These are phyloP conservation scores for Tuber calosporum DNA, from an alignment of 495 filamentous ascomycete genomes.

Conservation along the genomic window DNA sequence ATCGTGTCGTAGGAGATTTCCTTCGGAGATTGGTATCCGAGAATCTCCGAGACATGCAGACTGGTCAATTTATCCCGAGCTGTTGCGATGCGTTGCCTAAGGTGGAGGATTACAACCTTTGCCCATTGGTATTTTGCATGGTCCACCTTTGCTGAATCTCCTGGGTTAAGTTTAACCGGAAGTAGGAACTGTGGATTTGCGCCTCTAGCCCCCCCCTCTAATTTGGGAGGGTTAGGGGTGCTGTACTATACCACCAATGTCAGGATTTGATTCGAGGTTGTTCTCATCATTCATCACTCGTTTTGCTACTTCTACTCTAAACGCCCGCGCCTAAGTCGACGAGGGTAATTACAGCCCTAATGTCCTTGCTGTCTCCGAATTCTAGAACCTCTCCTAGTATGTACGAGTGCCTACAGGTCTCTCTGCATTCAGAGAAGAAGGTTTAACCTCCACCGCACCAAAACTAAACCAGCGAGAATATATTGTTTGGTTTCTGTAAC, in stretches of 20 bases:
- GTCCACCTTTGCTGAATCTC: neutral
- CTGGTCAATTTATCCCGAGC: no score
- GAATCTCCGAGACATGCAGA: neutral
- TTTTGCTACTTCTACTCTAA: neutral
- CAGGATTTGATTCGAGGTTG: neutral
- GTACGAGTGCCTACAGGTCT: neutral
- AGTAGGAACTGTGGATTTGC: neutral
- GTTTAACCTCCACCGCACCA: neutral
- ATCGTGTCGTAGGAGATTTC: neutral
- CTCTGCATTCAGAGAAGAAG: neutral
- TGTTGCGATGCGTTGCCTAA: neutral
- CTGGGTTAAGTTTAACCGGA: neutral
- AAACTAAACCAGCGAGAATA: neutral
- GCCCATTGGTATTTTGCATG: neutral
- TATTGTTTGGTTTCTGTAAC: neutral
- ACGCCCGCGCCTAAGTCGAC: neutral
- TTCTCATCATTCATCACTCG: neutral
- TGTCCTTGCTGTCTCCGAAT: neutral
- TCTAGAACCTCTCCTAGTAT: neutral
- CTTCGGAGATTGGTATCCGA: neutral
- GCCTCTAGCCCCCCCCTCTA: neutral
- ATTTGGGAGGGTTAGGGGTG: neutral
- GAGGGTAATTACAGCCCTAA: neutral
- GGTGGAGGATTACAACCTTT: neutral
- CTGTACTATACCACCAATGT: neutral